Percentiles rank a stretch among this genome's conserved stretches.
Conservation (phyloP, 2,329 filamentous ascomycete genomes). For the Dryadomyces quercus-mongolicae region DNA sequence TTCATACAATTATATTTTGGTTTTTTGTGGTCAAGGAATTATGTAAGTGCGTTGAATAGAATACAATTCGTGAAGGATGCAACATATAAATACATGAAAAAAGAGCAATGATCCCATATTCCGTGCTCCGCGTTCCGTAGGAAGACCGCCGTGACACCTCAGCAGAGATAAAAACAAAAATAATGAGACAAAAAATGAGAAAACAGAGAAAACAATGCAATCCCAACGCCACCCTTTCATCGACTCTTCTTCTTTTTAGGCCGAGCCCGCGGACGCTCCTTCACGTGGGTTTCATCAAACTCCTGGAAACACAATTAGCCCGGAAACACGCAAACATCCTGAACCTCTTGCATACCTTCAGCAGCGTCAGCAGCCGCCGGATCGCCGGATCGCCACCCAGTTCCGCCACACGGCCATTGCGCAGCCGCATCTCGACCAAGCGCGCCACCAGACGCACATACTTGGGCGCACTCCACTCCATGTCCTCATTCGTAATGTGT, state of each 20-base stretch:
- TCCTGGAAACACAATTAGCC: neutral
- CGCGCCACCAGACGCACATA: constrained; percentile 13
- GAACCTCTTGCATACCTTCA: constrained; percentile 5
- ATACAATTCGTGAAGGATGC: too few species aligned
- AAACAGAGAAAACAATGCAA: neutral
- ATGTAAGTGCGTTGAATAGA: too few species aligned
- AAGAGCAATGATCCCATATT: too few species aligned
- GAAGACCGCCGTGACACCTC: too few species aligned
- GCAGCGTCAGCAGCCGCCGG: constrained; percentile 8
- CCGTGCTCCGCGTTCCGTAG: too few species aligned
- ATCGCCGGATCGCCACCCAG: constrained; percentile 12
- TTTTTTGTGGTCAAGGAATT: too few species aligned
- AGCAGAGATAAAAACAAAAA: too few species aligned
- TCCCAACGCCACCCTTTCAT: neutral
- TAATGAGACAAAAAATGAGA: neutral
- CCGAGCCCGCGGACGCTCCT: neutral
- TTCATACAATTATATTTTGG: too few species aligned
- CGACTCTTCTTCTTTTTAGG: neutral
- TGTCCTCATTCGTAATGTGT: constrained; percentile 20
- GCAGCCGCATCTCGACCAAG: constrained; percentile 11
- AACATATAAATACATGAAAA: too few species aligned
- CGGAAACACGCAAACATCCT: neutral
- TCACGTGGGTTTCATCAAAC: constrained; percentile 10
- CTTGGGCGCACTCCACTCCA: constrained; percentile 15
- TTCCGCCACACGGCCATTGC: constrained; percentile 8